Base-by-base conservation (phyloP, 129 eudicot species). In the Escallonia rubra region DNA sequence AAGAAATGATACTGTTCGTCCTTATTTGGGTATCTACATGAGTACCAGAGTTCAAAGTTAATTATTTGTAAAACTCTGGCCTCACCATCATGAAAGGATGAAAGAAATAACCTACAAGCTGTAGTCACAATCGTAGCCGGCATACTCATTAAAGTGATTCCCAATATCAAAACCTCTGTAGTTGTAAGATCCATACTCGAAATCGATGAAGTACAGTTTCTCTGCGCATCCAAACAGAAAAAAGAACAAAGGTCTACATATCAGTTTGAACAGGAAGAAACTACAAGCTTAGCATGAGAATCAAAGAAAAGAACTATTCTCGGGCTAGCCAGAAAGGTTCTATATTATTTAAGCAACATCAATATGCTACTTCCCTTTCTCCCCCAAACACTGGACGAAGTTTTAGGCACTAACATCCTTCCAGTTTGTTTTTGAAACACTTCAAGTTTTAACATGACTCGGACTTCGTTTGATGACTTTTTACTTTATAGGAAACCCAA, bases 141-240 rank as follows among this genome's bases (percentile, higher is more conserved):
- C 98, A 79, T 93, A 93, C 76, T 93, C 98, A 15, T 93, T 93
- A 84, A 89, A 93, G 85, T 93, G 98, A 67, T 93, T 93, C 67
- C 98, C 98, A 40, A 93, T 81, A 82, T 93, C 98, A 78, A 93
- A 89, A 38, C 98, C 98, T 84, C 98, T 82, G 80, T 93, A 93
- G 66, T 74, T 89, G 82, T 86, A 93, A 8, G 96, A 93, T 74
- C 95, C 98, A 58, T 93, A 93, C 77, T 93, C 98, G 72, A 93
- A 93, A 82, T 93, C 98, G 41, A 93, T 93, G 82, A 93, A 75
- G 83, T 86, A 84, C 6, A 93, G 90, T 66, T 89, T 93, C 45
- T 74, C 98, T 93, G 95, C 23, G 59, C 13, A 39, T 62, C 74
- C 73, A 78, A 64, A 40, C 63, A 11, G 14, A 65, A 64, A 67